Percentiles rank a stretch among this genome's conserved stretches.
Conservation (phyloP, 495 filamentous ascomycete species). For the Umbilicaria muhlenbergii region DNA sequence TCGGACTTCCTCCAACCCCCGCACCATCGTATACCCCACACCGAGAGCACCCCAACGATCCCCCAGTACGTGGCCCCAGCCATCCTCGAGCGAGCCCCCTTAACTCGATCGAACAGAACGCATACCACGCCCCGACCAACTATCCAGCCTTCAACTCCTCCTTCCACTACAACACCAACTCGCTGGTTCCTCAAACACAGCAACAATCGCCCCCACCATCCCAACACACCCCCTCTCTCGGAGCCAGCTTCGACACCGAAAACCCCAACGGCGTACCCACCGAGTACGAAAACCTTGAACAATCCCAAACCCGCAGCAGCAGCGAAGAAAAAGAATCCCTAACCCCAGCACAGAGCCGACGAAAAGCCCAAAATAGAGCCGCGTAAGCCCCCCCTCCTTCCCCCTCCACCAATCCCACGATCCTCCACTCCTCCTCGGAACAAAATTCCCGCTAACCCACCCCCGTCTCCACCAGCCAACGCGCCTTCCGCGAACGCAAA, state of each 20-base stretch:
- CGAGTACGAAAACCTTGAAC: slow-evolving; percentile 2
- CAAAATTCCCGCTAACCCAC: not conserved
- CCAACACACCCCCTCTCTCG: slow-evolving; percentile 22
- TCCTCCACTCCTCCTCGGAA: not conserved
- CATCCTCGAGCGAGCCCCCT: not conserved
- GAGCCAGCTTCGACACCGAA: slow-evolving; percentile 13
- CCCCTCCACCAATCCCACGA: not conserved
- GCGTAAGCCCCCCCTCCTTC: slow-evolving; percentile 49
- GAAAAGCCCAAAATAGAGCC: slow-evolving; percentile 92
- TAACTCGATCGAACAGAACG: slow-evolving; percentile 5
- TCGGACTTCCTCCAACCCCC: slow-evolving; percentile 7
- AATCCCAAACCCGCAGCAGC: slow-evolving; percentile 21
- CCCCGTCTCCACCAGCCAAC: slow-evolving; percentile 43
- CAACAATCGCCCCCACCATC: slow-evolving; percentile 33
- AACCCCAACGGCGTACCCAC: slow-evolving; percentile 3
- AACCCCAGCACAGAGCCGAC: slow-evolving; percentile 66
- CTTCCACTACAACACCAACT: slow-evolving; percentile 18
- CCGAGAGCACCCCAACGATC: slow-evolving; percentile 8
- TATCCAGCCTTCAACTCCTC: slow-evolving; percentile 26
- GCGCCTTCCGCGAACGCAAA: slow-evolving; percentile 94
- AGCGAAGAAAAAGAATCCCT: slow-evolving; percentile 55
- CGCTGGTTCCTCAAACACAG: slow-evolving; percentile 15
- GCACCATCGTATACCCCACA: slow-evolving; percentile 11
- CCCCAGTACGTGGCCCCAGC: slow-evolving; percentile 4
- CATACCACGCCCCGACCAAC: slow-evolving; percentile 7